These are phyloP conservation scores for Agrostemma githago DNA, from an alignment of 148 eudicot species.

Conservation along the genomic window DNA sequence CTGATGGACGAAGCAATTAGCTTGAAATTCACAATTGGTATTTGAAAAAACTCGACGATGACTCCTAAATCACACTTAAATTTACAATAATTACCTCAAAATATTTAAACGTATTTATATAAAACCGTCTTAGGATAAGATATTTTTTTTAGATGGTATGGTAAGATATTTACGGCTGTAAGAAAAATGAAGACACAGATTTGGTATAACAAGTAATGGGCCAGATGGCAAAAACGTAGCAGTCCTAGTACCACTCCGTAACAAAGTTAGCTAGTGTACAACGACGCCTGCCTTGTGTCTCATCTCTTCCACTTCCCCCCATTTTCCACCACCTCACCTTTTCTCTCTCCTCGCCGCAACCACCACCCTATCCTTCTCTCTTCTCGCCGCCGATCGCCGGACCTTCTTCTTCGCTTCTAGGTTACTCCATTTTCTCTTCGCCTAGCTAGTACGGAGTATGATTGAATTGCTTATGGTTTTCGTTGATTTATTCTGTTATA, in stretches of 20 bases:
- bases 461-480: background rate
- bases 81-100: no score
- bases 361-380: background rate
- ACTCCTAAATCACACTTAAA: no score
- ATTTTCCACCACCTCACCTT: background rate
- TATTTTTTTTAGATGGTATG: no score
- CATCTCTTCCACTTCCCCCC: background rate
- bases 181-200: no score
- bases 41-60: no score
- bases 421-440: background rate
- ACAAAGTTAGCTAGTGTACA: background rate
- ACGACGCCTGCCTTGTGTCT: background rate
- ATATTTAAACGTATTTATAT: no score
- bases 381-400: constrained; percentile 4
- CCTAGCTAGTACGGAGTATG: background rate
- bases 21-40: no score
- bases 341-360: constrained; percentile 5
- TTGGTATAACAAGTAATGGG: no score
- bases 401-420: background rate
- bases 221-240: background rate
- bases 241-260: background rate
- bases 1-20: no score
- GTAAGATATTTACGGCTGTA: no score
- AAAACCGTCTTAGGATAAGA: no score
- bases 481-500: background rate